Evolutionary conservation across 192 early-diverging fungal genomes (phyloP).

Genomic region (Physocladia obscura): DNA sequence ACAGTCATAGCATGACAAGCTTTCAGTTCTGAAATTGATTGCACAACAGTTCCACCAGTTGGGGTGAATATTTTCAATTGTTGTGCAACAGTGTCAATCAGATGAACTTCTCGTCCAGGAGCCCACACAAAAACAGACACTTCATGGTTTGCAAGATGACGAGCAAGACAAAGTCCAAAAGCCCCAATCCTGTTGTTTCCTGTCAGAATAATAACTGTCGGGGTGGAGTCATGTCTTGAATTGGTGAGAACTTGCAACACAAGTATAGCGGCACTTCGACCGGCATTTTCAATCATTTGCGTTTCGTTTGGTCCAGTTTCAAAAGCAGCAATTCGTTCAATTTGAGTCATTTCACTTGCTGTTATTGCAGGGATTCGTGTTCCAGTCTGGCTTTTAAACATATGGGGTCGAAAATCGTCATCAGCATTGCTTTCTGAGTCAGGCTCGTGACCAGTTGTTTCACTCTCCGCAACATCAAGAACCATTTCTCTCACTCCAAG

Average conservation of each 20-base stretch:
- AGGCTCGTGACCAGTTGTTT: conserved; percentile 31
- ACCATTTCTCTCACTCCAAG: conserved; percentile 69
- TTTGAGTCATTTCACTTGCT: conserved; percentile 62
- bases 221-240: conserved; percentile 72
- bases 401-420: conserved; percentile 2
- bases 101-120: conserved; percentile 45
- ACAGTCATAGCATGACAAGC: conserved; percentile 43
- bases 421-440: conserved; percentile 1
- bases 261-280: conserved; percentile 69
- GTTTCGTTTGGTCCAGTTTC: conserved; percentile 70
- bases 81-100: conserved; percentile 43
- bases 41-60: conserved; percentile 52
- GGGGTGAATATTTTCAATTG: conserved; percentile 47
- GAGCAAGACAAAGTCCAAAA: conserved; percentile 68
- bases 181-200: conserved; percentile 76
- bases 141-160: conserved; percentile 79
- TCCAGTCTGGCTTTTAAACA: conserved; percentile 41
- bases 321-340: conserved; percentile 54
- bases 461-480: conserved; percentile 54
- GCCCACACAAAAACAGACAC: conserved; percentile 60
- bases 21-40: conserved; percentile 54
- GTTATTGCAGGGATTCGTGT: conserved; percentile 62
- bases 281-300: conserved; percentile 81
- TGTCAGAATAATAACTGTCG: conserved; percentile 67
- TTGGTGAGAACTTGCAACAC: conserved; percentile 72